Conservation (phyloP, 208 protist genomes). For the Trypanosoma boissoni region DNA sequence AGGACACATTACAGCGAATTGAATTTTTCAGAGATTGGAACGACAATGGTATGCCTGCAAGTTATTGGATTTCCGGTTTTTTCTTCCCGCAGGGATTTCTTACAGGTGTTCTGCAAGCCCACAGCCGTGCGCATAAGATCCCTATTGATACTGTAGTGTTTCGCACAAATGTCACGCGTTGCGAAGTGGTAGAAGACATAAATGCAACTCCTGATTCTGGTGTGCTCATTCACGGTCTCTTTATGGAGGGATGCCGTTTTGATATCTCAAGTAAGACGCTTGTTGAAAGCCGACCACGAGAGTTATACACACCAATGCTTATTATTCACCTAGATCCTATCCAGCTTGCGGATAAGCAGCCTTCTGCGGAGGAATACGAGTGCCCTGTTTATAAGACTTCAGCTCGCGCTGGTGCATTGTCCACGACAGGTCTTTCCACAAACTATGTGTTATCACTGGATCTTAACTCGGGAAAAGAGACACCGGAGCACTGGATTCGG, state of each 20-base stretch:
- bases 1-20: conserved; percentile 91
- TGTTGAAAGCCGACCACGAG: conserved; percentile 78
- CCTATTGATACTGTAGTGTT: conserved; percentile 93
- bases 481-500: conserved; percentile 90
- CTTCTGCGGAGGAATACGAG: conserved; percentile 52
- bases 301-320: conserved; percentile 84
- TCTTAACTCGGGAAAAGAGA: conserved; percentile 44
- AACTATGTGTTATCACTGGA: conserved; percentile 92
- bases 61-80: conserved; percentile 97
- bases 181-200: conserved; percentile 71
- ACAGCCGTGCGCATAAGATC: conserved; percentile 84
- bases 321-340: conserved; percentile 91
- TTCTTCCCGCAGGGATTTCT: conserved; percentile 98
- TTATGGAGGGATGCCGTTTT: conserved; percentile 88
- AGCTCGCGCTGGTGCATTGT: conserved; percentile 83
- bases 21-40: conserved; percentile 95
- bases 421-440: conserved; percentile 89
- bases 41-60: conserved; percentile 84
- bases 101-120: conserved; percentile 90
- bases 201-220: conserved; percentile 51
- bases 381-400: conserved; percentile 94
- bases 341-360: conserved; percentile 28
- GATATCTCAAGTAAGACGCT: conserved; percentile 40
- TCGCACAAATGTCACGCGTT: conserved; percentile 78
- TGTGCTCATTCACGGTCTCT: conserved; percentile 93